Conservation (phyloP, 1,284 basidiomycete species). For the Pisolithus thermaeus region DNA sequence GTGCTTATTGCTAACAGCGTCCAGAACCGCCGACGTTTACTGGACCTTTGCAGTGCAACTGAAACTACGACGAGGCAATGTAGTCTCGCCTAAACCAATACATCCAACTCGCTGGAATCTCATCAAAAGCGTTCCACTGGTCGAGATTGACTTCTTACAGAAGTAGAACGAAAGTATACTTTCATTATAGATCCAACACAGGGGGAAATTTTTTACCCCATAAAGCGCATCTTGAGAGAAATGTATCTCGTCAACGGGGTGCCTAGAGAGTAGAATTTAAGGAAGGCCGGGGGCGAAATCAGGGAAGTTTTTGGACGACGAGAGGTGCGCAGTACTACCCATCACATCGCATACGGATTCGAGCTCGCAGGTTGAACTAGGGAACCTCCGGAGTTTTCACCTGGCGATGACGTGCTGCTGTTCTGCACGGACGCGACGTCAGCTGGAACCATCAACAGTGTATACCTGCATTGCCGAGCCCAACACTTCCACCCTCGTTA, state of each 20-base stretch:
- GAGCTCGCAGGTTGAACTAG: slow-evolving; percentile 25
- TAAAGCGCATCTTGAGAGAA: no score
- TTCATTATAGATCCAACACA: no score
- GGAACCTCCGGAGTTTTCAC: slow-evolving; percentile 19
- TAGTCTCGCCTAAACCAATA: no score
- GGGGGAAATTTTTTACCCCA: no score
- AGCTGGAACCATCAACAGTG: slow-evolving; percentile 51
- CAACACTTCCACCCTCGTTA: slow-evolving; percentile 44
- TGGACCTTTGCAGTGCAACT: no score
- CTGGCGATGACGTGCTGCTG: slow-evolving; percentile 20
- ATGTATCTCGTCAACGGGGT: background rate
- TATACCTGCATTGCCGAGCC: slow-evolving; percentile 40
- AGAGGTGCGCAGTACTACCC: background rate
- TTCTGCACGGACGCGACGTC: slow-evolving; percentile 39
- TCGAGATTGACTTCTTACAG: no score
- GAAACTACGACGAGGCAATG: no score
- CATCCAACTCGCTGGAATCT: no score
- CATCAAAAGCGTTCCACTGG: no score
- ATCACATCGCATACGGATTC: slow-evolving; percentile 2
- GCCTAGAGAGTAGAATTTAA: background rate
- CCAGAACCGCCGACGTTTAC: no score
- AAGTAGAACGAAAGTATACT: no score
- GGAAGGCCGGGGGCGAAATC: background rate
- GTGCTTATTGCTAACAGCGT: no score
- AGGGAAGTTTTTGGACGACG: background rate